Percentiles rank a stretch among this genome's conserved stretches.
phyloP scores from a whole-genome alignment of 306 rosid genomes.

The Adenanthera pavonina region DNA sequence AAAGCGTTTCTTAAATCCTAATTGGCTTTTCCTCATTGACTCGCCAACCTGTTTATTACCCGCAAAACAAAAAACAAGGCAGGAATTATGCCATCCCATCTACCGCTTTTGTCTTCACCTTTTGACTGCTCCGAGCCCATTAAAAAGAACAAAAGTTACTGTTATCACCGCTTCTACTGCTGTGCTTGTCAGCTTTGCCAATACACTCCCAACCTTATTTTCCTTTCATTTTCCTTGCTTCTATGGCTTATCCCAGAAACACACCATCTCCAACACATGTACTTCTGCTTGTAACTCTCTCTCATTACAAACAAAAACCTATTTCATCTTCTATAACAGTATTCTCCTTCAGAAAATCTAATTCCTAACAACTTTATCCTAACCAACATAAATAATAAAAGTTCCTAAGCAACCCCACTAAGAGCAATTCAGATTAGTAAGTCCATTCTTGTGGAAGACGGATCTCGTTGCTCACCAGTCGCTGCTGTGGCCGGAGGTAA shows the following conservation, averaged over 20 bases:
- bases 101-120: constrained; percentile 9
- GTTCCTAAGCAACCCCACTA: background rate
- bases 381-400: background rate
- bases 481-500: constrained; percentile 32
- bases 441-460: constrained; percentile 85
- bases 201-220: background rate
- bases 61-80: constrained; percentile 12
- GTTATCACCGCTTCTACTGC: constrained; percentile 13
- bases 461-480: constrained; percentile 55
- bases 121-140: constrained; percentile 16
- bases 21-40: background rate
- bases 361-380: constrained; percentile 14
- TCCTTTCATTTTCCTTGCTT: background rate
- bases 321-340: constrained; percentile 15
- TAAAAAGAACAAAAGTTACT: constrained; percentile 30
- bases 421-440: constrained; percentile 39
- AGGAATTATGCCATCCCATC: background rate
- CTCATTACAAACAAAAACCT: constrained; percentile 37
- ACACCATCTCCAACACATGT: background rate
- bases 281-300: background rate
- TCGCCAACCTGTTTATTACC: background rate
- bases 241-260: background rate
- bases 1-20: background rate
- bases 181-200: constrained; percentile 21
- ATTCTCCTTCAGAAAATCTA: background rate